phyloP scores from a whole-genome alignment of 148 eudicot genomes.

The Persicaria tinctoria region DNA sequence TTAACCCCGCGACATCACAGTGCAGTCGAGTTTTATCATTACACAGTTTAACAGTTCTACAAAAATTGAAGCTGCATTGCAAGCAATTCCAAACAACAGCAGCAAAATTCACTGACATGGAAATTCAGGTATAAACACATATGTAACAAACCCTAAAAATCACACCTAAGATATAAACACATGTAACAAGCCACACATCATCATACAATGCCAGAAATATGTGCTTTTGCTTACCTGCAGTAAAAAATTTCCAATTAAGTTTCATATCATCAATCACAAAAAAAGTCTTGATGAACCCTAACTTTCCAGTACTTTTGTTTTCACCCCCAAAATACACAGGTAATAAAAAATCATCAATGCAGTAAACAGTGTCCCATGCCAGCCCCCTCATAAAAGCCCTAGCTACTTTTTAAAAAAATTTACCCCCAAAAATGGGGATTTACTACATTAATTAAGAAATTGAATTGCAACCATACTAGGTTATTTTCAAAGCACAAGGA shows the following conservation, averaged over 20 bases:
- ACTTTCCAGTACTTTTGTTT: not conserved
- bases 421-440: not conserved
- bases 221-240: too few species aligned
- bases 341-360: not conserved
- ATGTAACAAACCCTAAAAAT: not conserved
- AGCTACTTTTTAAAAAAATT: not conserved
- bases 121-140: not conserved
- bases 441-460: not conserved
- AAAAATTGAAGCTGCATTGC: too few species aligned
- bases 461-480: not conserved
- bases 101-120: not conserved
- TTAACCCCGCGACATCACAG: too few species aligned
- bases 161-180: not conserved
- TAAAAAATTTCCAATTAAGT: too few species aligned
- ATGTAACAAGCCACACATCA: not conserved
- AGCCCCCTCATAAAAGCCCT: constrained; percentile 1
- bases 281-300: not conserved
- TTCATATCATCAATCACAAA: not conserved
- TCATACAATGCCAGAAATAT: too few species aligned
- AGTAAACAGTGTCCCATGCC: not conserved
- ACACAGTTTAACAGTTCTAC: too few species aligned
- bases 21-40: too few species aligned
- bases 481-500: constrained; percentile 13
- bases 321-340: not conserved
- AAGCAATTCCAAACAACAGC: too few species aligned